Base-by-base conservation (phyloP, 2,329 filamentous ascomycete species). In the Taxawa tesnikishii region DNA sequence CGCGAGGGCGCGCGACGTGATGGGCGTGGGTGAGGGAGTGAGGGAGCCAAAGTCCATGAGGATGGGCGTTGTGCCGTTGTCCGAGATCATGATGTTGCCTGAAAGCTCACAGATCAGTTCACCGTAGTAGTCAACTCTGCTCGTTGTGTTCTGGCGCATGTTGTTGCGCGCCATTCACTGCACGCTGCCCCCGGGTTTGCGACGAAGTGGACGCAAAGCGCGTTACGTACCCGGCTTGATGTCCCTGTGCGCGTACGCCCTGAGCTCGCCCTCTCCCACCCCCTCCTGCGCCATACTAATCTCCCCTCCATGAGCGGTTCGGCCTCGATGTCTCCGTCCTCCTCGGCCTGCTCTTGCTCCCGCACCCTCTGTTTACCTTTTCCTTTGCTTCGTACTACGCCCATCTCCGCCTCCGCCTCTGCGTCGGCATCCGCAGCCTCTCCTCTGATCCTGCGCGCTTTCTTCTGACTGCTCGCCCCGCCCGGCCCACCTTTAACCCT, bases 21-120 rank as follows among this genome's bases (percentile, higher is more conserved):
- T 88, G 15, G 83, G 74, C 36, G 84, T 83, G 2, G 90, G 90
- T 2, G 83, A 85, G 12, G 81, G 81, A 25, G 84, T 80, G 35
- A 98, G 68, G 36, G 85, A 94, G 41, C 90, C 90, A 15, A 98
- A 75, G 54, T 98, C 90, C 90, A 98, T 98, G 21, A 98, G 72
- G 47, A 98, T 90, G 3, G 90, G 88, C 17, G 77, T 78, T 38
- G 76, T 72, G 44, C 90, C 90, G 47, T 84, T 76, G 54, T 96
- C 88, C 43, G 83, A 80, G 44, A 98, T 94, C 90, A 98, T 98
- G 52, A 98, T 93, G 60, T 98, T 98, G 37, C 85, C 68, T 73
- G 29, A 23, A 14, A 2, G 12, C 12, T 3, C 12, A 36, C 25
- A 36, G 29, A 23, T 23, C n/a, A 23, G 19, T 23, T n/a, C n/a